These are phyloP conservation scores for Lentinus tigrinus DNA, from an alignment of 768 basidiomycete genomes.

Conservation along the genomic window DNA sequence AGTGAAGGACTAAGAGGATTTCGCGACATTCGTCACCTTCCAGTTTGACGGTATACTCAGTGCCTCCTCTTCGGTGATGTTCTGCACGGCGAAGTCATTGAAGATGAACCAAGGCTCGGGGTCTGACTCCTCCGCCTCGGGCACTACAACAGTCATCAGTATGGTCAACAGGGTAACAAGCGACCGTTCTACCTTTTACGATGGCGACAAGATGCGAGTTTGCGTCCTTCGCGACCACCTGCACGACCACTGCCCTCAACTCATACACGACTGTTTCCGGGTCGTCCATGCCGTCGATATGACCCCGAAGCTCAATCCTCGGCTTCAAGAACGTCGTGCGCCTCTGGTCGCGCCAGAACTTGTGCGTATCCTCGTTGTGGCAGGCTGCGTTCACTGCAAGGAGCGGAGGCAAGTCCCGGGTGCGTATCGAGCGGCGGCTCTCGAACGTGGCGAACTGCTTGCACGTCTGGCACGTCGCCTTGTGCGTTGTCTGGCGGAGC, in stretches of 20 bases:
- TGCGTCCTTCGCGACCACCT: slow-evolving; percentile 69
- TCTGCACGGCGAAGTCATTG: slow-evolving; percentile 92
- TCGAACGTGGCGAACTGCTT: slow-evolving; percentile 70
- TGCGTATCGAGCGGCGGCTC: slow-evolving; percentile 63
- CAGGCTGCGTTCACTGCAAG: slow-evolving; percentile 85
- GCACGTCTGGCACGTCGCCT: slow-evolving; percentile 83
- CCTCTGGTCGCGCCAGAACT: slow-evolving; percentile 72
- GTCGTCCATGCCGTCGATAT: slow-evolving; percentile 59
- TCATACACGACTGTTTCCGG: slow-evolving; percentile 59
- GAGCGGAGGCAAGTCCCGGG: slow-evolving; percentile 73
- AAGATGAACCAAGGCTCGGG: slow-evolving; percentile 82
- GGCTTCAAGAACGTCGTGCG: slow-evolving; percentile 61
- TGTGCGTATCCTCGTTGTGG: slow-evolving; percentile 69
- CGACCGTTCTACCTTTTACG: slow-evolving; percentile 60
- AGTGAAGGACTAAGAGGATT: not conserved
- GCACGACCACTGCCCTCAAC: slow-evolving; percentile 75
- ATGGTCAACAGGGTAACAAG: too few relatives aligned
- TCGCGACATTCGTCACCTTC: slow-evolving; percentile 63
- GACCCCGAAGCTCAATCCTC: slow-evolving; percentile 54
- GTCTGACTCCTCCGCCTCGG: slow-evolving; percentile 52
- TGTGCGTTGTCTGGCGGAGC: slow-evolving; percentile 79
- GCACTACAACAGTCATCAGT: slow-evolving; percentile 46
- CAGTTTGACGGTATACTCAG: slow-evolving; percentile 84
- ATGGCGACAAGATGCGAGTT: slow-evolving; percentile 86
- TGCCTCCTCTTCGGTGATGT: slow-evolving; percentile 84